These are phyloP conservation scores for Lathyrus sativus DNA, from an alignment of 306 rosid genomes.

Conservation along the genomic window DNA sequence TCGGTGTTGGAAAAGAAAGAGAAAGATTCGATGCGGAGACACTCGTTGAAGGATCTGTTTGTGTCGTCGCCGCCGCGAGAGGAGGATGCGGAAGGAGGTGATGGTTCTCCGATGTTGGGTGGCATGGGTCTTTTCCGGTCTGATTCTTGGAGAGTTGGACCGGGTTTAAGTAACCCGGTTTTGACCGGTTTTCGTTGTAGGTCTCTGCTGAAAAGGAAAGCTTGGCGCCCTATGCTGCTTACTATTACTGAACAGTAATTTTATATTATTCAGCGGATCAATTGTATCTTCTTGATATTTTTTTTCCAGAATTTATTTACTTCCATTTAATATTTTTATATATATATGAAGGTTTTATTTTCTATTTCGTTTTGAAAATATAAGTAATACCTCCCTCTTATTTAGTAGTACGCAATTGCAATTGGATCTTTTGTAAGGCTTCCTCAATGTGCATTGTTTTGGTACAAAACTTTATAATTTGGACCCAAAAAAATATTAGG, in stretches of 20 bases:
- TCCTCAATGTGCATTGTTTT: neutral
- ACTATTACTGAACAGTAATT: slow-evolving; percentile 60
- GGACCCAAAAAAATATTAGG: no score
- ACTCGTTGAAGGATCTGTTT: slow-evolving; percentile 69
- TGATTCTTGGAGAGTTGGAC: slow-evolving; percentile 33
- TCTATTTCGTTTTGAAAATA: neutral
- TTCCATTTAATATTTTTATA: neutral
- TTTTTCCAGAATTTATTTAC: slow-evolving; percentile 5
- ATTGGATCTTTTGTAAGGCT: neutral
- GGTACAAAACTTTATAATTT: no score
- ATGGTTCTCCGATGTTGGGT: slow-evolving; percentile 20
- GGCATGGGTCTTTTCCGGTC: slow-evolving; percentile 36
- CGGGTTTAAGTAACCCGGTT: slow-evolving; percentile 59
- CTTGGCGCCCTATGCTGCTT: slow-evolving; percentile 82
- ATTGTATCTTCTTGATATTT: slow-evolving; percentile 9
- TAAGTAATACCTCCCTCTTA: no score
- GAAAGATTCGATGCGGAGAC: slow-evolving; percentile 51
- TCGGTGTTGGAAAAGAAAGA: slow-evolving; percentile 36
- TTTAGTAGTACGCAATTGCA: neutral
- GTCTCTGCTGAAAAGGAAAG: slow-evolving; percentile 60
- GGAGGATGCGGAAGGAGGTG: slow-evolving; percentile 16
- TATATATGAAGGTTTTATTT: neutral
- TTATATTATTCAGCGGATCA: neutral
- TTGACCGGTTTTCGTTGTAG: slow-evolving; percentile 71
- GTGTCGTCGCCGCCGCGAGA: slow-evolving; percentile 64